Evolutionary conservation across 345 rosid genomes (phyloP).

Genomic region (Adansonia digitata): DNA sequence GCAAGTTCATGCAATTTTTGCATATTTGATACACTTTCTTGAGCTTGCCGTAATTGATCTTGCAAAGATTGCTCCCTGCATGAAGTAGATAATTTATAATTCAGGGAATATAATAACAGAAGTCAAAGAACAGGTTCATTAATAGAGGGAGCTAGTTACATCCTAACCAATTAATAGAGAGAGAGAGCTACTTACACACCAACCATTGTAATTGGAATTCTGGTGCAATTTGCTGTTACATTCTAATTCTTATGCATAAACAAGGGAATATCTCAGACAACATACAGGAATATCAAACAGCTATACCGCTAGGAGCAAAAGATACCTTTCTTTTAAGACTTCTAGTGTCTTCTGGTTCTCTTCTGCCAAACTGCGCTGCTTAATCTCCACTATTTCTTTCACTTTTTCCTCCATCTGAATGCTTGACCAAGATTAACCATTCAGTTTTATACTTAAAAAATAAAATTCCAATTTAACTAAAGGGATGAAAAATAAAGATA

Average conservation of each 20-base stretch:
- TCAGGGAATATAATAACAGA: background rate
- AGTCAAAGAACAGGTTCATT: background rate
- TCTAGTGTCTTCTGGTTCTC: constrained; percentile 97
- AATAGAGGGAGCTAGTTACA: background rate
- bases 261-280: background rate
- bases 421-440: constrained; percentile 6
- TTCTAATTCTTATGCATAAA: background rate
- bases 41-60: constrained; percentile 95
- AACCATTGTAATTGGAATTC: constrained; percentile 6
- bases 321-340: constrained; percentile 82
- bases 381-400: constrained; percentile 96
- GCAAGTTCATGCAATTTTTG: constrained; percentile 98
- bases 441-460: background rate
- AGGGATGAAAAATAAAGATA: background rate
- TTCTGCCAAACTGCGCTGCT: constrained; percentile 92
- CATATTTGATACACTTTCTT: constrained; percentile 91
- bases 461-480: background rate
- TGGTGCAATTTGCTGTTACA: background rate
- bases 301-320: background rate
- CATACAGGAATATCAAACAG: background rate
- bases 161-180: too few relatives aligned
- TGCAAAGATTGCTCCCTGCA: constrained; percentile 88
- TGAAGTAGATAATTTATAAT: background rate
- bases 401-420: constrained; percentile 98
- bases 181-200: constrained; percentile 1